Evolutionary conservation across 306 rosid species (phyloP).

Genomic region (Myrica gale): DNA sequence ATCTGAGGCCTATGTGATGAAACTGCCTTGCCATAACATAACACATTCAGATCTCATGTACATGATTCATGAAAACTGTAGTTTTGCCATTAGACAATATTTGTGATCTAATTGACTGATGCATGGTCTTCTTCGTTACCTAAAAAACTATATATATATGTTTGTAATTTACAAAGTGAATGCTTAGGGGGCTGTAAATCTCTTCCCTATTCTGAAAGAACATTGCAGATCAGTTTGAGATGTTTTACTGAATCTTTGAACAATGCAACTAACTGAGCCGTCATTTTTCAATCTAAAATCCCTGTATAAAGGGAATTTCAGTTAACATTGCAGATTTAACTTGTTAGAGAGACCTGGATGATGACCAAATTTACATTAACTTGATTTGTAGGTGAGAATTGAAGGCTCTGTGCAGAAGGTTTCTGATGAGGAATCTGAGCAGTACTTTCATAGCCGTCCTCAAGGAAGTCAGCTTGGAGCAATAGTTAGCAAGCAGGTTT

Average conservation of each 20-base stretch:
- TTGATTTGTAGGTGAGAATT: slow-evolving; percentile 66
- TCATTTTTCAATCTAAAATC: not conserved
- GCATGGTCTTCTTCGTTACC: no score
- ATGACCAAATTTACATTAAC: slow-evolving; percentile 5
- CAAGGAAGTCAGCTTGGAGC: slow-evolving; percentile 98
- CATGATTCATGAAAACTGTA: not conserved
- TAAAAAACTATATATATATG: not conserved
- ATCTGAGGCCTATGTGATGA: not conserved
- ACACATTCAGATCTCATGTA: not conserved
- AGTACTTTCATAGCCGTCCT: slow-evolving; percentile 95
- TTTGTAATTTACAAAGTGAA: not conserved
- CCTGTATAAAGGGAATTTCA: not conserved
- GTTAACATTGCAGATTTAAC: slow-evolving; percentile 15
- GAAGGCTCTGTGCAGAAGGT: slow-evolving; percentile 86
- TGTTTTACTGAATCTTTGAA: not conserved
- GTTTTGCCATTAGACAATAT: not conserved
- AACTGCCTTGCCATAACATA: not conserved
- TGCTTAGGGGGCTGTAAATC: not conserved
- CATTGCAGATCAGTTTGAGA: not conserved
- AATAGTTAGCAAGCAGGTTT: slow-evolving; percentile 92
- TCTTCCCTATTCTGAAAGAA: not conserved
- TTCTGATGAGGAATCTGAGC: slow-evolving; percentile 82
- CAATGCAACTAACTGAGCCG: not conserved
- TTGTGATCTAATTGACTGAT: not conserved
- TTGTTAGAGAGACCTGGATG: slow-evolving; percentile 20